Evolutionary conservation across 495 filamentous ascomycete species (phyloP).

Genomic region (Podospora conica): DNA sequence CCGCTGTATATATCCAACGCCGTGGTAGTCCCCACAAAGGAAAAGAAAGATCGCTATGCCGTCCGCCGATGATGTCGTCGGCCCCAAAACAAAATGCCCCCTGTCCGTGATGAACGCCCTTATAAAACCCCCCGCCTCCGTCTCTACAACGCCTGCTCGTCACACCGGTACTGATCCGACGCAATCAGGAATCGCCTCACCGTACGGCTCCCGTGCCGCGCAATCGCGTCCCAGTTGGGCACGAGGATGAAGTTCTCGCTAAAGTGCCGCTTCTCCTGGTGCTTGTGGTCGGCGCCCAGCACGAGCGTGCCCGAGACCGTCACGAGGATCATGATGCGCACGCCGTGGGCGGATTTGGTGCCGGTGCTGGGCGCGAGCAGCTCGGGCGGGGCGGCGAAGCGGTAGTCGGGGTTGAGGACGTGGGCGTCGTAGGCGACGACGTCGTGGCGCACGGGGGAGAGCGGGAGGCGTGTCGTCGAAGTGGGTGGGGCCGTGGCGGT

Average conservation of each 20-base stretch:
- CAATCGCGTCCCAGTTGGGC: slow-evolving; percentile 59
- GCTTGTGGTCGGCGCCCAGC: slow-evolving; percentile 31
- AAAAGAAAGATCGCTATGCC: not conserved
- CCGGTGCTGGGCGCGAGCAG: slow-evolving; percentile 15
- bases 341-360: not conserved
- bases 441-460: slow-evolving; percentile 40
- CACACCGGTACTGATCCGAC: slow-evolving; percentile 61
- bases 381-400: slow-evolving; percentile 29
- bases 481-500: not conserved
- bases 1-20: not conserved
- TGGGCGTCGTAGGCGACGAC: slow-evolving; percentile 66
- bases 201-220: slow-evolving; percentile 25
- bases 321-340: slow-evolving; percentile 62
- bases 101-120: not conserved
- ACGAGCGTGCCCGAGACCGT: slow-evolving; percentile 59
- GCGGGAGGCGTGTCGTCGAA: not conserved
- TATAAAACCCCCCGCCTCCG: not conserved
- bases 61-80: not conserved
- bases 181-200: slow-evolving; percentile 59
- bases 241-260: slow-evolving; percentile 71
- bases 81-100: not conserved
- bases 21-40: not conserved
- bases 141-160: not conserved
- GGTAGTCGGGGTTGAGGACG: slow-evolving; percentile 62
- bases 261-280: slow-evolving; percentile 52